Percentiles rank a stretch among this genome's conserved stretches.
phyloP scores from a whole-genome alignment of 106 monocot species.

The Posidonia australis region DNA sequence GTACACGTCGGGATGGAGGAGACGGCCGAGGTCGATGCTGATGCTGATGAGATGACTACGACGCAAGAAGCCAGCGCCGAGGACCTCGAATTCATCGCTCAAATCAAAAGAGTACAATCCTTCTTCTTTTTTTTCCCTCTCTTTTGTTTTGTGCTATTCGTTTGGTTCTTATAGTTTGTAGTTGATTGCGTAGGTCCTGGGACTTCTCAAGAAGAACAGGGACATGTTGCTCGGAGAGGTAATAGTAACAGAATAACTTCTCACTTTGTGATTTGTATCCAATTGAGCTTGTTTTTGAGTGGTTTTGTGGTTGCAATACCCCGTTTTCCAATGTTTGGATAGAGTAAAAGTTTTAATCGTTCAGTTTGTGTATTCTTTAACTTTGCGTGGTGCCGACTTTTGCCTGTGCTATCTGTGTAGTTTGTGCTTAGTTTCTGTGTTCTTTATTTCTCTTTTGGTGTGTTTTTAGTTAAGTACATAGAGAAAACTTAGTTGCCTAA shows the following conservation, averaged over 20 bases:
- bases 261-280: not conserved
- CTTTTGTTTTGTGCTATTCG: not conserved
- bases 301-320: not conserved
- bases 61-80: not conserved
- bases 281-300: not conserved
- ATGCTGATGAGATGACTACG: too few species aligned
- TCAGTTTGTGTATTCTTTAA: too few species aligned
- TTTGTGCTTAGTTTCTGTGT: not conserved
- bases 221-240: conserved; percentile 90
- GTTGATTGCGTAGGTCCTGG: conserved; percentile 39
- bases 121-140: not conserved
- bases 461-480: not conserved
- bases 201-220: conserved; percentile 76
- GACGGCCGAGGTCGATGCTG: not conserved
- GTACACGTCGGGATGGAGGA: not conserved
- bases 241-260: not conserved
- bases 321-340: not conserved
- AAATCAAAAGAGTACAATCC: conserved; percentile 1
- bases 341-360: too few species aligned
- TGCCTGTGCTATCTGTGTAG: too few species aligned
- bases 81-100: not conserved
- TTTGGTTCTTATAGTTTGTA: conserved; percentile 2
- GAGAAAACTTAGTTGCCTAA: not conserved
- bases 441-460: not conserved
- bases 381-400: too few species aligned